Conservation (phyloP, 2,329 filamentous ascomycete genomes). For the Xylariaceae sp. region DNA sequence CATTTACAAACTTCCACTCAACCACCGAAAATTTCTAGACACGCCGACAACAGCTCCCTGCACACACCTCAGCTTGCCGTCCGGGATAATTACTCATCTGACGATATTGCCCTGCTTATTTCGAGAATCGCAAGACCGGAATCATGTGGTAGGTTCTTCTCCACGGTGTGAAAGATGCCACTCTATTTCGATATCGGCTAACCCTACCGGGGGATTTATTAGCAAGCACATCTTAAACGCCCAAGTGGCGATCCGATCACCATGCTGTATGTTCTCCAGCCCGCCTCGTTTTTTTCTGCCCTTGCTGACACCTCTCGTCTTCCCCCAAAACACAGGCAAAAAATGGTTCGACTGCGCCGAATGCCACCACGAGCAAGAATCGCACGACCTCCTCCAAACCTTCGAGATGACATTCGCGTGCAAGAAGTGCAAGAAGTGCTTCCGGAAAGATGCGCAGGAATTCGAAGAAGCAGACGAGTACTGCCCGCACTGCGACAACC, state of each 20-base stretch:
- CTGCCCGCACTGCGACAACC: slow-evolving; percentile 98
- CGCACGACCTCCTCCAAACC: slow-evolving; percentile 70
- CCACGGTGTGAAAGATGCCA: too few species aligned
- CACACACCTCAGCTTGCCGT: too few species aligned
- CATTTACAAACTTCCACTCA: too few species aligned
- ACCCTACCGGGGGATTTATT: too few species aligned
- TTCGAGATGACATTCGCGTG: slow-evolving; percentile 93
- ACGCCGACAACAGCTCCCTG: too few species aligned
- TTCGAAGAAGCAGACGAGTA: slow-evolving; percentile 98
- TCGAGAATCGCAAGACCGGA: too few species aligned
- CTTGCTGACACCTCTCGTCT: slow-evolving; percentile 1
- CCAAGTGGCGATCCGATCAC: slow-evolving; percentile 91
- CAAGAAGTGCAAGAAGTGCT: slow-evolving; percentile 98
- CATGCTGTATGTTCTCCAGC: slow-evolving; percentile 69
- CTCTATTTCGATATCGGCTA: too few species aligned
- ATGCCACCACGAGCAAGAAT: slow-evolving; percentile 80
- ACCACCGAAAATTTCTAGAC: too few species aligned
- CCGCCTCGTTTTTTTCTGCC: background rate
- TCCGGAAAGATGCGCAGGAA: slow-evolving; percentile 86
- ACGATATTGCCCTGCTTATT: too few species aligned
- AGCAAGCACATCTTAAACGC: slow-evolving; percentile 97
- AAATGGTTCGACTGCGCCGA: slow-evolving; percentile 99
- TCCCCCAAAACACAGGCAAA: slow-evolving; percentile 51
- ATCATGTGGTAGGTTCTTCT: background rate
- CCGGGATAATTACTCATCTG: too few species aligned